Conservation (phyloP, 2,329 filamentous ascomycete genomes). For the Aspergillus uvarum region DNA sequence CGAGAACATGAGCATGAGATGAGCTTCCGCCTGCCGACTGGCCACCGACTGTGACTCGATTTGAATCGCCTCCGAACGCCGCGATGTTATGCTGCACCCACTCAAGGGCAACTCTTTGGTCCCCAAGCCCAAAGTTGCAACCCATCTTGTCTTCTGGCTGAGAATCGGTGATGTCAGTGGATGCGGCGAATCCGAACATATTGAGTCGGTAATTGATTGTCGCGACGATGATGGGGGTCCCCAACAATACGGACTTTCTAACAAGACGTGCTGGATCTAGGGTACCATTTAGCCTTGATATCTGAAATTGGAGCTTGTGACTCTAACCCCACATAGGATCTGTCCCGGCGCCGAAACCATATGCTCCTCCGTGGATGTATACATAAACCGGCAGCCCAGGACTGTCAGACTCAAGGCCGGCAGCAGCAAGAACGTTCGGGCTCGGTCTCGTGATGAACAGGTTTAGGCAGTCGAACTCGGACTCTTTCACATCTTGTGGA, state of each 20-base stretch:
- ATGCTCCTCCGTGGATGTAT: conserved; percentile 3
- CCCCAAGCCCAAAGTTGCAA: background rate
- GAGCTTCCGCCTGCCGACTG: conserved; percentile 4
- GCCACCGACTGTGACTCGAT: background rate
- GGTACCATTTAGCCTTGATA: background rate
- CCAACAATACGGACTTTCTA: background rate
- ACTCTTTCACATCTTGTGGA: background rate
- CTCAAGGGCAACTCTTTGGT: background rate
- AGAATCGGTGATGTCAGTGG: background rate
- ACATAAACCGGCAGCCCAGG: background rate
- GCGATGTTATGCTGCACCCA: conserved; percentile 4
- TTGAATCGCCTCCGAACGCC: background rate
- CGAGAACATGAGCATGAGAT: conserved; percentile 4
- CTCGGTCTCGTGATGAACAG: conserved; percentile 3
- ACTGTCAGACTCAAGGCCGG: background rate
- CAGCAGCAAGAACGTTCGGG: background rate
- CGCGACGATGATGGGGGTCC: background rate
- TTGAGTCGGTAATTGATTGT: conserved; percentile 2
- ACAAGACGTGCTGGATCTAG: conserved; percentile 3
- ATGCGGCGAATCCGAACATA: conserved; percentile 2
- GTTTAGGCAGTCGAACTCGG: conserved; percentile 2
- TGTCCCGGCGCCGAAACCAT: conserved; percentile 3
- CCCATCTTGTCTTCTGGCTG: background rate
- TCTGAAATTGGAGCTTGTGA: background rate
- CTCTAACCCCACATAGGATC: conserved; percentile 4